phyloP scores from a whole-genome alignment of 805 yeast genomes.

The Wickerhamomyces chaumierensis region DNA sequence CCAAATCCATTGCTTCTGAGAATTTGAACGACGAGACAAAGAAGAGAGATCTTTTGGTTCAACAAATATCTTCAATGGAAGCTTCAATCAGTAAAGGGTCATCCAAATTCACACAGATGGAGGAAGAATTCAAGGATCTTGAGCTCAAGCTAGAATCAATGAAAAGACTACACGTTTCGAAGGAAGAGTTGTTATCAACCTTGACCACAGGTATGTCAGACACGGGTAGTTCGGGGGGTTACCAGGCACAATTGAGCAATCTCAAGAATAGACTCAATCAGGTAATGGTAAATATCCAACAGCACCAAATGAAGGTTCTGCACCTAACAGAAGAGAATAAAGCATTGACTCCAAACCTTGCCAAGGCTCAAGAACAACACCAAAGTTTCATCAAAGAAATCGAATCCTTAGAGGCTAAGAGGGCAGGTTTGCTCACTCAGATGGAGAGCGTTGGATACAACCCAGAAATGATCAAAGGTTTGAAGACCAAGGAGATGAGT shows the following conservation, averaged over 20 bases:
- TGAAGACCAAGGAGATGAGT: constrained; percentile 34
- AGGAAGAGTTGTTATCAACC: constrained; percentile 73
- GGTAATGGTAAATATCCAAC: constrained; percentile 44
- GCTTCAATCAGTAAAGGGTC: constrained; percentile 23
- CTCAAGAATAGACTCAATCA: constrained; percentile 46
- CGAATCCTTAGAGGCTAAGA: constrained; percentile 27
- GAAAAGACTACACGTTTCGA: constrained; percentile 38
- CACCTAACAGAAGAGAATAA: constrained; percentile 43
- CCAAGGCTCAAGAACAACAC: constrained; percentile 41
- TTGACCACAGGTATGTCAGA: constrained; percentile 85
- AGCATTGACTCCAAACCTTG: constrained; percentile 33
- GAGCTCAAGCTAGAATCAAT: constrained; percentile 32
- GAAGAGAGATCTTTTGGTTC: constrained; percentile 23
- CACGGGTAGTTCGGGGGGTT: constrained; percentile 67
- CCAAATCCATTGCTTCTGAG: constrained; percentile 46
- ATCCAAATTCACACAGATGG: constrained; percentile 27
- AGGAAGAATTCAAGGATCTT: constrained; percentile 32
- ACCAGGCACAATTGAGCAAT: constrained; percentile 55
- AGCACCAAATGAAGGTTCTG: constrained; percentile 43
- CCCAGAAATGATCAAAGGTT: constrained; percentile 28
- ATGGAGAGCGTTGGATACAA: constrained; percentile 48
- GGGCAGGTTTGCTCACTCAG: constrained; percentile 27
- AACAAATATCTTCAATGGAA: constrained; percentile 24
- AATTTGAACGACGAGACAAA: constrained; percentile 42
- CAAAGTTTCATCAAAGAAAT: constrained; percentile 31